Conservation (phyloP, 78 protist species). For the Dictyostelium firmibasis region DNA sequence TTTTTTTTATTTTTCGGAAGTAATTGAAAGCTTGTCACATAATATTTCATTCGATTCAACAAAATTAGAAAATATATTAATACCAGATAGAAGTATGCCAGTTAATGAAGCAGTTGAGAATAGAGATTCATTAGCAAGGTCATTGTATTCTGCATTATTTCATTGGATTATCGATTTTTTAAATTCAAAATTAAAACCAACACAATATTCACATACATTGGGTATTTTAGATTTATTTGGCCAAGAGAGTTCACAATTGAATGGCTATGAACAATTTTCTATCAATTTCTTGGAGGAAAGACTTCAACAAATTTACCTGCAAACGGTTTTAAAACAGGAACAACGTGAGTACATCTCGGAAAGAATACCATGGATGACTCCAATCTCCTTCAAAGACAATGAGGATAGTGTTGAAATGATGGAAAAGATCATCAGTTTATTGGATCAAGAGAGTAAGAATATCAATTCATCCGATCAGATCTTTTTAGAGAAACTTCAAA, state of each 20-base stretch:
- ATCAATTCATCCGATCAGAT: conserved; percentile 11
- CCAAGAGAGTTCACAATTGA: conserved; percentile 84
- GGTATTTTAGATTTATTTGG: conserved; percentile 94
- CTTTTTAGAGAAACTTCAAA: conserved; percentile 35
- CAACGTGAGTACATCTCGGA: conserved; percentile 87
- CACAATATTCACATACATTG: conserved; percentile 26
- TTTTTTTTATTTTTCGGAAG: neutral
- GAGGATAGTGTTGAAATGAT: conserved; percentile 59
- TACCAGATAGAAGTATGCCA: neutral
- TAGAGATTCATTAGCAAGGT: conserved; percentile 88
- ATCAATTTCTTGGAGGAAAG: conserved; percentile 65
- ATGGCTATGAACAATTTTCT: conserved; percentile 93
- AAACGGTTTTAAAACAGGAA: conserved; percentile 83
- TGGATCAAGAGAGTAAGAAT: conserved; percentile 61
- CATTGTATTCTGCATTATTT: conserved; percentile 85
- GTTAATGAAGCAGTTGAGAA: conserved; percentile 73
- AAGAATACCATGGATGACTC: conserved; percentile 50
- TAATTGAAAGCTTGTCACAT: conserved; percentile 35
- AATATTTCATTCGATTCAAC: conserved; percentile 21
- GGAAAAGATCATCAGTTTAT: conserved; percentile 65
- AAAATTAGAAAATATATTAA: conserved; percentile 28
- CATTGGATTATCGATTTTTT: conserved; percentile 83
- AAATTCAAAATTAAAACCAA: conserved; percentile 43
- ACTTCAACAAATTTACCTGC: conserved; percentile 91
- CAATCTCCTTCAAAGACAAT: conserved; percentile 59